Conservation (phyloP, 106 monocot species). For the Hemerocallis citrina region DNA sequence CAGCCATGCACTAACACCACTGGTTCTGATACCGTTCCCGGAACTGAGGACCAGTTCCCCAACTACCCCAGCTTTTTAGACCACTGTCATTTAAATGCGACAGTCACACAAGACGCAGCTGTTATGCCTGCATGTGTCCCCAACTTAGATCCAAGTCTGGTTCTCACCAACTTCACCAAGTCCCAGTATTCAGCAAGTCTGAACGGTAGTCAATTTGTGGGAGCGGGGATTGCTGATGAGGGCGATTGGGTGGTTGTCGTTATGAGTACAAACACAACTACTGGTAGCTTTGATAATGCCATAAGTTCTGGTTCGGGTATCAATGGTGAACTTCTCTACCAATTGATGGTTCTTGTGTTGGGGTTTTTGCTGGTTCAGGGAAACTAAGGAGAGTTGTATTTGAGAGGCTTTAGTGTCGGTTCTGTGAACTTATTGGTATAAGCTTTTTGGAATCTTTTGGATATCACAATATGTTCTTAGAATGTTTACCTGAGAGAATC, state of each 20-base stretch:
- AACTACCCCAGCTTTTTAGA: slow-evolving; percentile 51
- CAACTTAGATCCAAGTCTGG: slow-evolving; percentile 29
- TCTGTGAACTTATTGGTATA: no score
- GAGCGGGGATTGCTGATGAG: slow-evolving; percentile 66
- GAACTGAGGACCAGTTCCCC: slow-evolving; percentile 68
- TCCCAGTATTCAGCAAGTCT: slow-evolving; percentile 56
- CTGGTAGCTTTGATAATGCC: slow-evolving; percentile 25
- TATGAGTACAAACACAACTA: slow-evolving; percentile 54
- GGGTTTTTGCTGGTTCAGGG: slow-evolving; percentile 5
- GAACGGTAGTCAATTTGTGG: slow-evolving; percentile 41
- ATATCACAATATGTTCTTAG: no score
- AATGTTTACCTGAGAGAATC: no score
- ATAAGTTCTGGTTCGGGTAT: slow-evolving; percentile 7
- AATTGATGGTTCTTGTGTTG: slow-evolving; percentile 23
- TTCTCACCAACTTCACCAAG: slow-evolving; percentile 81
- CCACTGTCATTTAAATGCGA: slow-evolving; percentile 59
- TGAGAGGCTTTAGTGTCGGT: no score
- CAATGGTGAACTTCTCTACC: not conserved
- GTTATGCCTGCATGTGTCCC: slow-evolving; percentile 82
- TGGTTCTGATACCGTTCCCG: slow-evolving; percentile 63
- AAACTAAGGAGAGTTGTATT: not conserved
- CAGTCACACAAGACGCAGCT: slow-evolving; percentile 55
- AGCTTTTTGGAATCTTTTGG: no score
- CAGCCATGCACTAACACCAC: slow-evolving; percentile 76
- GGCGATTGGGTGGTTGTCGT: slow-evolving; percentile 86